phyloP scores from a whole-genome alignment of 208 protist genomes.

The Trypanosoma conorhini region DNA sequence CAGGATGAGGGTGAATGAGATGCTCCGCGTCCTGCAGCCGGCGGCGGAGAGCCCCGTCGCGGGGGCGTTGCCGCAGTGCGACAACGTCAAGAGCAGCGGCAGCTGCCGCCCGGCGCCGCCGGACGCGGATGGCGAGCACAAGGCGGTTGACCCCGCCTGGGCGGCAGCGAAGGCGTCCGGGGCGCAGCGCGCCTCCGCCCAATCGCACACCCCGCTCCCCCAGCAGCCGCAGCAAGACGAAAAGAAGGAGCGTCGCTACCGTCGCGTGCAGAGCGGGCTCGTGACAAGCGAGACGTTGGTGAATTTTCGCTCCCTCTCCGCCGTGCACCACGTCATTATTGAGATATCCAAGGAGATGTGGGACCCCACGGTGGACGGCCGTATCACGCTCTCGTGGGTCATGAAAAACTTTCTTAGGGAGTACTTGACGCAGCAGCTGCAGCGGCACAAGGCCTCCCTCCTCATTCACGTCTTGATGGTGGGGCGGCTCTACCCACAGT shows the following conservation, averaged over 20 bases:
- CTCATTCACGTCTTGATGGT: conserved; percentile 74
- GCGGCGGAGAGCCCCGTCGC: neutral
- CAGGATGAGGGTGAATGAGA: conserved; percentile 65
- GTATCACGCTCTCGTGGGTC: conserved; percentile 65
- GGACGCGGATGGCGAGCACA: neutral
- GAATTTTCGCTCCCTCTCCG: conserved; percentile 82
- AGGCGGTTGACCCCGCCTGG: neutral
- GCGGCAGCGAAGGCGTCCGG: neutral
- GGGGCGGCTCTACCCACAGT: conserved; percentile 51
- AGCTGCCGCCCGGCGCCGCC: neutral
- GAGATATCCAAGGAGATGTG: conserved; percentile 87
- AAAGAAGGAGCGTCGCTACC: conserved; percentile 6
- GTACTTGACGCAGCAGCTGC: conserved; percentile 64
- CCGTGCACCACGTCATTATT: conserved; percentile 73
- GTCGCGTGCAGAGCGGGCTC: conserved; percentile 63
- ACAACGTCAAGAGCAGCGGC: conserved; percentile 9
- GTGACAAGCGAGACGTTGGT: conserved; percentile 63
- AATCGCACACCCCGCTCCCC: neutral
- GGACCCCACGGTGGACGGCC: conserved; percentile 75
- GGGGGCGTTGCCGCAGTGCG: neutral
- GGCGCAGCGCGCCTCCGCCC: neutral
- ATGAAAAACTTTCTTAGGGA: conserved; percentile 80
- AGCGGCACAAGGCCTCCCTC: conserved; percentile 64
- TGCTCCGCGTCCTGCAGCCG: conserved; percentile 35
- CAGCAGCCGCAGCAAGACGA: neutral